These are phyloP conservation scores for Phytophthora vignae DNA, from an alignment of 352 stramenopile genomes.

Conservation along the genomic window DNA sequence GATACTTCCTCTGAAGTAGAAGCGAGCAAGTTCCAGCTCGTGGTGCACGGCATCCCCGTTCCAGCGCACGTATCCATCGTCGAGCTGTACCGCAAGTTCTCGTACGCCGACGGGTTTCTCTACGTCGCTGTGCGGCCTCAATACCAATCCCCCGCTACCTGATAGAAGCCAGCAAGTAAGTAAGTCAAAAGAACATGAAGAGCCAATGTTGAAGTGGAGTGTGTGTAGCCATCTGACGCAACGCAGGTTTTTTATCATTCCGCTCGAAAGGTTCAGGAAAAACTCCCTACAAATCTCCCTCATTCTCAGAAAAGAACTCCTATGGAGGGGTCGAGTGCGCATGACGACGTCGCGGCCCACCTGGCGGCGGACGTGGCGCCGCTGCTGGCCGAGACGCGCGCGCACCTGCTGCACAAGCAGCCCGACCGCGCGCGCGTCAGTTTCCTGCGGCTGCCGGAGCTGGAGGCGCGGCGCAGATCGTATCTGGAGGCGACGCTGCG, in stretches of 20 bases:
- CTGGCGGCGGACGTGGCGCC: slow-evolving; percentile 30
- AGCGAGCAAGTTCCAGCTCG: slow-evolving; percentile 31
- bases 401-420: slow-evolving; percentile 60
- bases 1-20: not conserved
- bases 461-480: slow-evolving; percentile 45
- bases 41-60: slow-evolving; percentile 70
- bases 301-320: slow-evolving; percentile 30
- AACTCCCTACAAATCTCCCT: not conserved
- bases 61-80: slow-evolving; percentile 60
- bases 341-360: slow-evolving; percentile 11
- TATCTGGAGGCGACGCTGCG: slow-evolving; percentile 67
- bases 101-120: slow-evolving; percentile 82
- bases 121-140: slow-evolving; percentile 55
- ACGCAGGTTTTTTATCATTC: not conserved
- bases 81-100: slow-evolving; percentile 69
- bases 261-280: not conserved
- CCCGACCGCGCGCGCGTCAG: slow-evolving; percentile 57
- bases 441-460: slow-evolving; percentile 69
- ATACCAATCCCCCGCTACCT: not conserved
- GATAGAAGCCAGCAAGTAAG: slow-evolving; percentile 3
- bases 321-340: slow-evolving; percentile 10
- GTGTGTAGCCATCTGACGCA: not conserved
- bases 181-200: too few relatives aligned
- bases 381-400: slow-evolving; percentile 43
- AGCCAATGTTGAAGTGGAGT: not conserved